phyloP scores from a whole-genome alignment of 2,329 filamentous ascomycete species.

The Monilinia fructicola region DNA sequence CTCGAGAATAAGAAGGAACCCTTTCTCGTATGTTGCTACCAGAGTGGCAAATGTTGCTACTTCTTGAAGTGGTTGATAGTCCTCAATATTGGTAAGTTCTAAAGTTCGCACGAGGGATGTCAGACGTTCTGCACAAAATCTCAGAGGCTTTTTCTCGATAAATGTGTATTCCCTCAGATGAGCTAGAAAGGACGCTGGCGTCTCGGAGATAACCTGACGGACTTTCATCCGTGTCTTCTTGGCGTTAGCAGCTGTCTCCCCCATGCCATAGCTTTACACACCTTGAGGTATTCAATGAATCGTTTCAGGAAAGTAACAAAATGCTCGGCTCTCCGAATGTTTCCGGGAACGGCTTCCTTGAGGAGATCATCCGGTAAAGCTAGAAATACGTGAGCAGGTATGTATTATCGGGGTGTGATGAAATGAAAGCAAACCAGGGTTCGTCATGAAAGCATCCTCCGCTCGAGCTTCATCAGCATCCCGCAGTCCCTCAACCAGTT shows the following conservation, averaged over 20 bases:
- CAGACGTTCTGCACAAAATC: slow-evolving; percentile 91
- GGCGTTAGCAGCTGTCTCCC: slow-evolving; percentile 24
- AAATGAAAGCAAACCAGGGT: slow-evolving; percentile 54
- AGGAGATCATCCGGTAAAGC: slow-evolving; percentile 90
- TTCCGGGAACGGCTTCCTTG: slow-evolving; percentile 93
- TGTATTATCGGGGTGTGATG: neutral
- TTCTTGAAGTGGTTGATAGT: slow-evolving; percentile 94
- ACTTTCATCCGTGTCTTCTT: slow-evolving; percentile 91
- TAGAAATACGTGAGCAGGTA: slow-evolving; percentile 33
- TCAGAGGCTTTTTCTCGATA: slow-evolving; percentile 91
- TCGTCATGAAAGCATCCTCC: slow-evolving; percentile 96
- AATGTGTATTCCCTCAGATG: slow-evolving; percentile 96
- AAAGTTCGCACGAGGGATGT: slow-evolving; percentile 93
- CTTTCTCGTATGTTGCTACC: slow-evolving; percentile 94
- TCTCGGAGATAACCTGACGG: slow-evolving; percentile 94
- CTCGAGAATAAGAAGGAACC: slow-evolving; percentile 93
- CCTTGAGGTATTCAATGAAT: slow-evolving; percentile 95
- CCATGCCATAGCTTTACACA: slow-evolving; percentile 32
- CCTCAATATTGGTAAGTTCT: slow-evolving; percentile 95
- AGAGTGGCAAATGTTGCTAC: slow-evolving; percentile 96
- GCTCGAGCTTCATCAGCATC: slow-evolving; percentile 86
- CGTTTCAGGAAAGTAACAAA: slow-evolving; percentile 93
- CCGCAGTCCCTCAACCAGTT: slow-evolving; percentile 86
- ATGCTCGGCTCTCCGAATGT: slow-evolving; percentile 92
- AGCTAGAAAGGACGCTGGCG: slow-evolving; percentile 86